Evolutionary conservation across 345 rosid species (phyloP), one percentile per base, ranked within the genome.

Genomic region (Noccaea bulbosa): DNA sequence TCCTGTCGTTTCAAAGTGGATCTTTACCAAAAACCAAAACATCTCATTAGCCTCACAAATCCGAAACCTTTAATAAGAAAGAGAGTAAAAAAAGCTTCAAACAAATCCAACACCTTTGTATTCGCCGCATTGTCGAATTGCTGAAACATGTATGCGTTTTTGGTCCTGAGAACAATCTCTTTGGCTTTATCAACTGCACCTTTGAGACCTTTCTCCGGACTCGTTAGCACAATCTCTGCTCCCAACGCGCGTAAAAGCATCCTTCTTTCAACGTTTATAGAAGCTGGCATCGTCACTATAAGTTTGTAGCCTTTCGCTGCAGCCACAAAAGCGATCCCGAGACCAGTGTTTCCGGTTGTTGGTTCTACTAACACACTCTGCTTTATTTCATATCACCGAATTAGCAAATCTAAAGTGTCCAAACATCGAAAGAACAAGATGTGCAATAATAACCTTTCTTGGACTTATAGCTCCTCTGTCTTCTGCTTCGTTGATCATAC

Each of bases 1-100:
- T 68, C 98, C 97, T 20, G 97, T 93, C 55, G 91, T 88, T 74
- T 93, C 94, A 64, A 87, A 91, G 76, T 93, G 97, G 34, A 87
- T 78, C 97, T 93, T 35, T 35, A 85, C 79, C 81, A 48, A 69
- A 51, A 15, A 38, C 8, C 0, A 45, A 30, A 65, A 64, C n/a
- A 62, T 9, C 63, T 5, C 3, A 49, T 60, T 22, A 48, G 16
- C 55, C 49, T 50, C 35, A 63, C 22, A 48, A 15, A 72, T 14
- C 39, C 58, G 0, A 1, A 35, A 61, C 5, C 14, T 12, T 12
- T 2, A 9, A 16, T 0, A 49, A 57, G 30, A 27, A 27, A 22
- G 30, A 16, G 11, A 6, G 12, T 17, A 7, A 16, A 38, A 50
- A 16, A 38, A 50, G 7, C 39, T 53, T 7, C 40, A 33, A 33